These are phyloP conservation scores for Didymellaceae sp. DNA, from an alignment of 2,329 filamentous ascomycete genomes.

Conservation along the genomic window DNA sequence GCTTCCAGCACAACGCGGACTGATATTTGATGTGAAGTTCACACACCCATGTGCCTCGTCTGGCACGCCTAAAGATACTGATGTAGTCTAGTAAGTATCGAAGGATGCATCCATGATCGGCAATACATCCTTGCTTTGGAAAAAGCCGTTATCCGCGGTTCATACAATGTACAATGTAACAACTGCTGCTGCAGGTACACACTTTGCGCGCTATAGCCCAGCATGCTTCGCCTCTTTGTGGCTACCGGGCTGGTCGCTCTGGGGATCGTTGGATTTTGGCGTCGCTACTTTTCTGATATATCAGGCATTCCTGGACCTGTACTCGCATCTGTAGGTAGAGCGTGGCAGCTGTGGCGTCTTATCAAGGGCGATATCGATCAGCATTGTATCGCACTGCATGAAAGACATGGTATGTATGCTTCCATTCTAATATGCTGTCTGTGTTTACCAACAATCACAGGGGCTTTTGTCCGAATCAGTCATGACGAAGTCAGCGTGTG, in stretches of 20 bases:
- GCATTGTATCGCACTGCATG: slow-evolving; percentile 2
- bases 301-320: neutral
- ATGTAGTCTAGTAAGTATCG: neutral
- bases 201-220: neutral
- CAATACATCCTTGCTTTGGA: neutral
- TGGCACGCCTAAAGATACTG: neutral
- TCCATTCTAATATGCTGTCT: too few species aligned
- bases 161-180: neutral
- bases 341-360: neutral
- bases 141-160: neutral
- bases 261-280: neutral
- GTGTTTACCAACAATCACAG: neutral
- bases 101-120: neutral
- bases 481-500: slow-evolving; percentile 55
- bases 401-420: neutral
- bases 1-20: too few species aligned
- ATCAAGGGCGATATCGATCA: slow-evolving; percentile 1
- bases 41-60: neutral
- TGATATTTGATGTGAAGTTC: too few species aligned
- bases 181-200: too few species aligned
- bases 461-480: slow-evolving; percentile 52
- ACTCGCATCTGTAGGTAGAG: neutral
- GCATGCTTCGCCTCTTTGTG: neutral
- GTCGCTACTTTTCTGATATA: neutral
- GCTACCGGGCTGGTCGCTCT: neutral